Evolutionary conservation across 805 yeast genomes (phyloP).

Genomic region (Suhomyces sp.): DNA sequence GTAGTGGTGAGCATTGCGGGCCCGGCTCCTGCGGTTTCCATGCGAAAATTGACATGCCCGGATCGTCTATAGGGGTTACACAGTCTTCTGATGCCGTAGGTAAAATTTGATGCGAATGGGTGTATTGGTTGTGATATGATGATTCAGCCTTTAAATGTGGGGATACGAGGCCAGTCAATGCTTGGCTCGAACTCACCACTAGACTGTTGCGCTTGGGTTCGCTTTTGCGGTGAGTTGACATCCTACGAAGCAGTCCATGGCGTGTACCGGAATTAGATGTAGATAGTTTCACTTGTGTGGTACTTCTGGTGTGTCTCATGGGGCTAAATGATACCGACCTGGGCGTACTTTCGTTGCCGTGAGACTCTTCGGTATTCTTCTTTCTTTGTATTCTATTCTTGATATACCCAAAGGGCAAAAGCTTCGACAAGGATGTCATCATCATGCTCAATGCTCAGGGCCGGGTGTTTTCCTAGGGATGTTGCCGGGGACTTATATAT

Average conservation of each 20-base stretch:
- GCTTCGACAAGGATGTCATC: constrained; percentile 1
- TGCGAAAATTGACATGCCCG: background rate
- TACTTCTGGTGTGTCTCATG: background rate
- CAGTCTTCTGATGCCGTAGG: background rate
- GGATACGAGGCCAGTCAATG: background rate
- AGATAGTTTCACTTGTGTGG: background rate
- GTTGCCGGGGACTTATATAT: background rate
- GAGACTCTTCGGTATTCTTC: background rate
- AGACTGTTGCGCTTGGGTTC: background rate
- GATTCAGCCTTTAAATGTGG: background rate
- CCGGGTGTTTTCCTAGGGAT: background rate
- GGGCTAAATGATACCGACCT: background rate
- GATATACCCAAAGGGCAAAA: constrained; percentile 4
- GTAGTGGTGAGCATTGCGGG: background rate
- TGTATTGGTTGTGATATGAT: background rate
- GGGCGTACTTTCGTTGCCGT: background rate
- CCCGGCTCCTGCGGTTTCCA: background rate
- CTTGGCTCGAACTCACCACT: constrained; percentile 5
- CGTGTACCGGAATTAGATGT: background rate
- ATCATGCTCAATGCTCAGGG: background rate
- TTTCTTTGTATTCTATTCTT: constrained; percentile 2
- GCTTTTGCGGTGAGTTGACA: background rate
- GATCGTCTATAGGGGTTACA: background rate
- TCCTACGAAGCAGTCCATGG: background rate
- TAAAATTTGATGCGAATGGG: background rate